phyloP scores from a whole-genome alignment of 495 filamentous ascomycete species.

The Aspergillus carlsbadensis region DNA sequence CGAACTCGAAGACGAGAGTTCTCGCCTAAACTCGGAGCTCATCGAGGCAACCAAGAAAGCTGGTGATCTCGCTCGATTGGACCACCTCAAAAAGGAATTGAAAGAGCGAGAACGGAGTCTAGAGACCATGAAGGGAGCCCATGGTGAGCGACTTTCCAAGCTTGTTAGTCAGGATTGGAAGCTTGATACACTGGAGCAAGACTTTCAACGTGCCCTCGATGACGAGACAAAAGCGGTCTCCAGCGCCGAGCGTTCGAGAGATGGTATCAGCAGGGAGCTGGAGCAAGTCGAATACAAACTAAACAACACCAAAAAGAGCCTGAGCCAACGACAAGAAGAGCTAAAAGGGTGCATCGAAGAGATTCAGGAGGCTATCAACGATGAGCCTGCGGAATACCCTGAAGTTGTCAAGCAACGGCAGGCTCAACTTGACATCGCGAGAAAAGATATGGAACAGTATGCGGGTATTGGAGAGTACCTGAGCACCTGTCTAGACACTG shows the following conservation, averaged over 20 bases:
- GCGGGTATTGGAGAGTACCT: constrained; percentile 64
- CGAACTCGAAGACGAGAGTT: constrained; percentile 64
- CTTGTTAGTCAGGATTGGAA: constrained; percentile 66
- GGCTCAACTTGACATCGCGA: constrained; percentile 56
- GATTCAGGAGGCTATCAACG: constrained; percentile 48
- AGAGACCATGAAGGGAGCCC: constrained; percentile 71
- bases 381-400: constrained; percentile 54
- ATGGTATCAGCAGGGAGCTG: constrained; percentile 67
- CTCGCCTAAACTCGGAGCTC: constrained; percentile 70
- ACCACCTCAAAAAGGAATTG: constrained; percentile 72
- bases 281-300: constrained; percentile 78
- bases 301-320: constrained; percentile 56
- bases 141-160: constrained; percentile 63
- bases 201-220: constrained; percentile 66
- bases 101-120: constrained; percentile 69
- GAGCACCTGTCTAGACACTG: constrained; percentile 54
- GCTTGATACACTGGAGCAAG: constrained; percentile 64
- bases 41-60: constrained; percentile 76
- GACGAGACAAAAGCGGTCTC: constrained; percentile 50
- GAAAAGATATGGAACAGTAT: constrained; percentile 62
- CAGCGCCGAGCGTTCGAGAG: constrained; percentile 66
- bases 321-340: constrained; percentile 64
- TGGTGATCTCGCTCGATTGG: constrained; percentile 73
- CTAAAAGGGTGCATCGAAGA: constrained; percentile 55
- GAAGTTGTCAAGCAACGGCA: constrained; percentile 56